Evolutionary conservation across 2,329 filamentous ascomycete species (phyloP).

Genomic region (Colletotrichum filicis): DNA sequence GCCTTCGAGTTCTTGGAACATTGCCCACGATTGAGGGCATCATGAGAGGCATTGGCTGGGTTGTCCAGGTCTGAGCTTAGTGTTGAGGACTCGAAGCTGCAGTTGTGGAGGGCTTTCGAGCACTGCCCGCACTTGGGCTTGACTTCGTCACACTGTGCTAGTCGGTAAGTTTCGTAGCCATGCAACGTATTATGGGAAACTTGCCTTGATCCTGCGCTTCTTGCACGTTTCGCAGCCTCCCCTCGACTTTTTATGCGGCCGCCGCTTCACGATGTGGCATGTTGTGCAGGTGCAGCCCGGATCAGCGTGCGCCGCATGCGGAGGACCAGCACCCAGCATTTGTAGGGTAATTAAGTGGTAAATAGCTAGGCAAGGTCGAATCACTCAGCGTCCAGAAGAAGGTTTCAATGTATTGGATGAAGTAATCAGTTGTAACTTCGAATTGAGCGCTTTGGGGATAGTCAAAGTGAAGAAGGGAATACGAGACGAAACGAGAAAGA

Average conservation of each 20-base stretch:
- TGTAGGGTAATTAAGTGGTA: too few relatives aligned
- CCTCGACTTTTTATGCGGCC: constrained; percentile 37
- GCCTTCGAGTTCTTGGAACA: background rate
- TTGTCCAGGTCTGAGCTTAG: too few relatives aligned
- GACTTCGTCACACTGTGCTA: constrained; percentile 20
- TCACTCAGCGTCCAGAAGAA: too few relatives aligned
- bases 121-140: constrained; percentile 21
- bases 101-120: constrained; percentile 4
- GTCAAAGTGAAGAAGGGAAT: too few relatives aligned
- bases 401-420: too few relatives aligned
- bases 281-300: constrained; percentile 19
- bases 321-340: too few relatives aligned
- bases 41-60: background rate
- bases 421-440: too few relatives aligned
- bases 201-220: constrained; percentile 37
- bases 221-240: constrained; percentile 39
- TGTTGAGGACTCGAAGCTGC: background rate
- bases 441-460: too few relatives aligned
- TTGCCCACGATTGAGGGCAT: too few relatives aligned
- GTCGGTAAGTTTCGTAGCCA: background rate
- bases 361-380: too few relatives aligned
- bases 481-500: too few relatives aligned
- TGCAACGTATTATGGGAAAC: too few relatives aligned
- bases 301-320: background rate
- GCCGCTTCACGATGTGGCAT: constrained; percentile 23